phyloP scores from a whole-genome alignment of 2,329 filamentous ascomycete genomes.

The Tolypocladium pustulatum region DNA sequence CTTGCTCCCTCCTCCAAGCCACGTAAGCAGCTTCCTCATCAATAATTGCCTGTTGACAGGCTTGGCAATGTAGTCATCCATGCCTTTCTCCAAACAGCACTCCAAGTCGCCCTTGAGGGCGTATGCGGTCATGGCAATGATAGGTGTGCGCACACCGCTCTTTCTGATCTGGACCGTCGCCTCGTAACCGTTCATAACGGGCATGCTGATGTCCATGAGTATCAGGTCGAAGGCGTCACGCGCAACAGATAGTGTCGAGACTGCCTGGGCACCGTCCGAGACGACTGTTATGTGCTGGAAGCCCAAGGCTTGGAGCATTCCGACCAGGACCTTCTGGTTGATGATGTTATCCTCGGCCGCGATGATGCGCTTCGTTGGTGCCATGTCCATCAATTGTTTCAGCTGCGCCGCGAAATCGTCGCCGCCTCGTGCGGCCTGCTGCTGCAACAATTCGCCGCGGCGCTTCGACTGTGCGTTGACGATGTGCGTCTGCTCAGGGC shows the following conservation, averaged over 20 bases:
- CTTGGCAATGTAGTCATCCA: slow-evolving; percentile 46
- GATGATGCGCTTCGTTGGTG: slow-evolving; percentile 27
- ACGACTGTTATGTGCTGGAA: slow-evolving; percentile 21
- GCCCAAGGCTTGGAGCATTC: slow-evolving; percentile 25
- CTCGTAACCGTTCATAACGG: slow-evolving; percentile 1
- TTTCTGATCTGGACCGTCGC: slow-evolving; percentile 13
- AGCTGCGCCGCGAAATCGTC: slow-evolving; percentile 6
- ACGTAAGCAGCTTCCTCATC: slow-evolving; percentile 14
- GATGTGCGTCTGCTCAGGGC: slow-evolving; percentile 17
- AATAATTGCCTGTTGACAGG: slow-evolving; percentile 31
- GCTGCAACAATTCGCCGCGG: background rate
- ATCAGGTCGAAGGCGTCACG: slow-evolving; percentile 17
- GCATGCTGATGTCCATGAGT: slow-evolving; percentile 4
- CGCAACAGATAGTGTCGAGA: slow-evolving; percentile 19
- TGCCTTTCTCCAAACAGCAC: slow-evolving; percentile 39
- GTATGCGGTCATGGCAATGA: slow-evolving; percentile 44
- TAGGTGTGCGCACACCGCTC: slow-evolving; percentile 39
- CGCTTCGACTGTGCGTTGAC: slow-evolving; percentile 9
- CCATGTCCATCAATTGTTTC: slow-evolving; percentile 21
- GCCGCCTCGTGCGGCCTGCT: slow-evolving; percentile 14
- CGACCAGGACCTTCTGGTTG: slow-evolving; percentile 28
- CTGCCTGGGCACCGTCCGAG: slow-evolving; percentile 8
- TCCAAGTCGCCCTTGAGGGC: slow-evolving; percentile 45
- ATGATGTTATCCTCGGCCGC: slow-evolving; percentile 31
- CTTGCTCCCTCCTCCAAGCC: slow-evolving; percentile 1